These are phyloP conservation scores for Claviceps pazoutovae DNA, from an alignment of 2,329 filamentous ascomycete genomes.

Conservation along the genomic window DNA sequence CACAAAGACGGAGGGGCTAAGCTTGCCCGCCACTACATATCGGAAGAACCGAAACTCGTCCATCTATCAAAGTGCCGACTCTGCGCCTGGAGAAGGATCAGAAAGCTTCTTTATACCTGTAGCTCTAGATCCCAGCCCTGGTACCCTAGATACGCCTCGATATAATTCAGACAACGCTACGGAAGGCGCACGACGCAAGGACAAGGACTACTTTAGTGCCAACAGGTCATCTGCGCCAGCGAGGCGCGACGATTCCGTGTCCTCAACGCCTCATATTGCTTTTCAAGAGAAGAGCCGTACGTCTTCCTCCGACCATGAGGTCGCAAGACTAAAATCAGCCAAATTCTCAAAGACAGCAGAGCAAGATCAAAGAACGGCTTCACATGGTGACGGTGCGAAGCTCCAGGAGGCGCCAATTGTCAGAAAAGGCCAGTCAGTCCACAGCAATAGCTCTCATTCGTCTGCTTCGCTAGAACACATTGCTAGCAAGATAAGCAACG, in stretches of 20 bases:
- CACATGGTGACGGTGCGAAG: conserved; percentile 45
- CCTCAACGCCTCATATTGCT: conserved; percentile 73
- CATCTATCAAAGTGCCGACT: conserved; percentile 38
- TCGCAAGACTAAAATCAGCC: conserved; percentile 35
- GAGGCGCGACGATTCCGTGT: conserved; percentile 33
- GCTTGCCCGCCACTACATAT: conserved; percentile 63
- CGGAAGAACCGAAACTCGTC: conserved; percentile 64
- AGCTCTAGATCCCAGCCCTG: conserved; percentile 56
- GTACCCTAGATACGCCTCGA: conserved; percentile 38
- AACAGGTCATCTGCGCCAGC: conserved; percentile 29
- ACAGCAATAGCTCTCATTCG: conserved; percentile 29
- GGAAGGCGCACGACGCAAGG: conserved; percentile 33
- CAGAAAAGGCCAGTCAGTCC: conserved; percentile 31
- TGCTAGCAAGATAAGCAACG: conserved; percentile 23
- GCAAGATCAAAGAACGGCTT: conserved; percentile 14
- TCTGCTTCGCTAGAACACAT: conserved; percentile 22
- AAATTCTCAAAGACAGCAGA: conserved; percentile 30
- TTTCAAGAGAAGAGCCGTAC: conserved; percentile 70
- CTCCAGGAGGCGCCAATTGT: conserved; percentile 67
- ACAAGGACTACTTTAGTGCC: conserved; percentile 47
- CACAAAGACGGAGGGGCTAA: conserved; percentile 42
- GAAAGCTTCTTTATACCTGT: conserved; percentile 67
- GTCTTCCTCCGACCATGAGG: conserved; percentile 43
- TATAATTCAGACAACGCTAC: conserved; percentile 33
- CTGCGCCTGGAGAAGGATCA: conserved; percentile 36